Evolutionary conservation across 768 basidiomycete species (phyloP).

Genomic region (Mycena capillaripes): DNA sequence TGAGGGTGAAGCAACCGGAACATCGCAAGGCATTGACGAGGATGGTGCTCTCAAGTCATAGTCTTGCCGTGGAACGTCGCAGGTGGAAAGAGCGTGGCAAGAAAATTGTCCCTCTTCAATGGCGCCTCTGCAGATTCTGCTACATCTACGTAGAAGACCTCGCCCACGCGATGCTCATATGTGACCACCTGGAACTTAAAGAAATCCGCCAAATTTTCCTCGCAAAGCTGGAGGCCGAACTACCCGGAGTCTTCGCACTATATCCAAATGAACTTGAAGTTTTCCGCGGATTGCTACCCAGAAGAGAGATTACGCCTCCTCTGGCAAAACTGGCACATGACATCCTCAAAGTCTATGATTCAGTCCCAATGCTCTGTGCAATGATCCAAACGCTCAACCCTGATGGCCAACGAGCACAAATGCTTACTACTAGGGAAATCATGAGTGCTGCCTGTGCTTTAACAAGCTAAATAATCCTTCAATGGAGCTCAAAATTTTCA

Average conservation of each 20-base stretch:
- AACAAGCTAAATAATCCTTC: no score
- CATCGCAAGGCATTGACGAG: neutral
- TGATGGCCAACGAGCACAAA: no score
- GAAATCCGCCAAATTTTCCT: neutral
- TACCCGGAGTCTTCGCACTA: neutral
- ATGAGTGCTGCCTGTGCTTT: no score
- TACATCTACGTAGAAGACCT: constrained; percentile 4
- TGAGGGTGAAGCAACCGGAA: neutral
- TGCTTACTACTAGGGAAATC: no score
- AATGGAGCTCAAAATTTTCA: no score
- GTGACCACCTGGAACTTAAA: neutral
- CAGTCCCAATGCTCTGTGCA: neutral
- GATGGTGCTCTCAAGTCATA: no score
- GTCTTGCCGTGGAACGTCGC: neutral
- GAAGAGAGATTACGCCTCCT: neutral
- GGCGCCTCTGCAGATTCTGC: no score
- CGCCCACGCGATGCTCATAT: neutral
- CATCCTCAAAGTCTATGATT: no score
- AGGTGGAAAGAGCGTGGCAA: neutral
- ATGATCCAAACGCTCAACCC: neutral
- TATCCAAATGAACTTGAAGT: neutral
- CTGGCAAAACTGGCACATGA: neutral
- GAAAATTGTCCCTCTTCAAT: neutral
- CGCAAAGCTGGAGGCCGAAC: neutral
- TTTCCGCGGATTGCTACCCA: neutral